Evolutionary conservation across 2,329 filamentous ascomycete genomes (phyloP).

Genomic region (Botryotinia globosa): DNA sequence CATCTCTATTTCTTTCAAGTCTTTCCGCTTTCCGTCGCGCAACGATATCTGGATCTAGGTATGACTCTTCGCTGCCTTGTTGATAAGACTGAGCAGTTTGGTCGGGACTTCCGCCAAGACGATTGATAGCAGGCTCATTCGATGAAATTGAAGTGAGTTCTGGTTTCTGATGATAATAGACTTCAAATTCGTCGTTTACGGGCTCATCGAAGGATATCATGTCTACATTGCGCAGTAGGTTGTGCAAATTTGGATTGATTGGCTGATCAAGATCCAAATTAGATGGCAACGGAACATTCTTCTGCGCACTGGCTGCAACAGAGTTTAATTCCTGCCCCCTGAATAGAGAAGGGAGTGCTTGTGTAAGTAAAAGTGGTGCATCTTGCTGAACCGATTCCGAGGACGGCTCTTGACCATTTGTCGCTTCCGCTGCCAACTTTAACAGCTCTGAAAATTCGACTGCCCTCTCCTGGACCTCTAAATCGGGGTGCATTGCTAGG

Average conservation of each 20-base stretch:
- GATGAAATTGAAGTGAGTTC: constrained; percentile 44
- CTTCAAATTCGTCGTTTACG: constrained; percentile 64
- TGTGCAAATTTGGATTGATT: constrained; percentile 72
- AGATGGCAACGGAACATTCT: constrained; percentile 76
- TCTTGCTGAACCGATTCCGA: constrained; percentile 57
- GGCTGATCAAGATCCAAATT: constrained; percentile 76
- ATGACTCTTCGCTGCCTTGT: constrained; percentile 59
- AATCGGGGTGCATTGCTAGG: constrained; percentile 73
- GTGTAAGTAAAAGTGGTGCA: constrained; percentile 79
- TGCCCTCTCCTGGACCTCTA: constrained; percentile 92
- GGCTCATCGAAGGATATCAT: constrained; percentile 48
- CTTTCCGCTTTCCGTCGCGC: constrained; percentile 74
- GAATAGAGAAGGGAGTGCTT: constrained; percentile 87
- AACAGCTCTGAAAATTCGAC: constrained; percentile 91
- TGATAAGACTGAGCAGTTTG: constrained; percentile 55
- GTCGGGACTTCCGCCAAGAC: constrained; percentile 48
- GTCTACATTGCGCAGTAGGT: constrained; percentile 60
- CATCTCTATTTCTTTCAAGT: constrained; percentile 79
- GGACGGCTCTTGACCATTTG: constrained; percentile 60
- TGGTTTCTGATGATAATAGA: constrained; percentile 54
- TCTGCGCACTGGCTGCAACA: constrained; percentile 77
- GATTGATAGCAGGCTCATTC: constrained; percentile 55
- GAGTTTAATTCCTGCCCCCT: constrained; percentile 82
- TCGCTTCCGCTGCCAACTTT: constrained; percentile 80
- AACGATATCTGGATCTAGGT: constrained; percentile 69